Evolutionary conservation across 768 basidiomycete species (phyloP), one percentile per base, ranked within the genome.

Genomic region (Termitomyces sp.): DNA sequence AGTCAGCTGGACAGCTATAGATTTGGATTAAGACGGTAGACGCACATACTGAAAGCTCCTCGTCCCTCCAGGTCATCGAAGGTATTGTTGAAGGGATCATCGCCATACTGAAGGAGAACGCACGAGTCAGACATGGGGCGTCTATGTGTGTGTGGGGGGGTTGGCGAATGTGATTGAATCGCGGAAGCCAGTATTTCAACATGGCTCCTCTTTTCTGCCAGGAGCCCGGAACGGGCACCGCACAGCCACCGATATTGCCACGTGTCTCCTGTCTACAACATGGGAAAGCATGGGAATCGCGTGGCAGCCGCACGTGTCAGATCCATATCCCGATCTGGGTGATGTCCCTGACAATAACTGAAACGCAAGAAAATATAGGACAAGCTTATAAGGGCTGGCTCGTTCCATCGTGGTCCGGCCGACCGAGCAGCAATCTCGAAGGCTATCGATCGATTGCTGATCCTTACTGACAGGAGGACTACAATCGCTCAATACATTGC

Each of bases 31-130:
- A 40, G 35, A 44, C 41, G 44, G 44, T 11, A n/a, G 1, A 74
- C 88, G 60, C 67, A 90, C 89, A 90, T 68, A 1, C 85, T 81
- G 68, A 89, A 91, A 0, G 89, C 89, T 23, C 75, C 72, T 35
- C 82, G 77, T 34, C 80, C 78, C 60, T 89, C 85, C 10, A 79
- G 67, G 68, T 91, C 89, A 66, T 85, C 79, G 62, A 83, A 89
- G 32, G 71, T 71, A 53, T 82, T 80, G 43, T 75, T 78, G 70
- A 86, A 83, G 0, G 82, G 82, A 66, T 90, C 81, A 46, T 77
- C 73, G n/a, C 82, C 85, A 64, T 77, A 86, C 66, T 90, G 87
- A 50, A 84, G 73, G 49, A 90, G 80, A 27, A 81, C 69, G 60
- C 81, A 79, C 29, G 75, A 53, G 45, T 45, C 44, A 47, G 66